phyloP scores from a whole-genome alignment of 2,329 filamentous ascomycete species.

The Pyrenochaeta sp. region DNA sequence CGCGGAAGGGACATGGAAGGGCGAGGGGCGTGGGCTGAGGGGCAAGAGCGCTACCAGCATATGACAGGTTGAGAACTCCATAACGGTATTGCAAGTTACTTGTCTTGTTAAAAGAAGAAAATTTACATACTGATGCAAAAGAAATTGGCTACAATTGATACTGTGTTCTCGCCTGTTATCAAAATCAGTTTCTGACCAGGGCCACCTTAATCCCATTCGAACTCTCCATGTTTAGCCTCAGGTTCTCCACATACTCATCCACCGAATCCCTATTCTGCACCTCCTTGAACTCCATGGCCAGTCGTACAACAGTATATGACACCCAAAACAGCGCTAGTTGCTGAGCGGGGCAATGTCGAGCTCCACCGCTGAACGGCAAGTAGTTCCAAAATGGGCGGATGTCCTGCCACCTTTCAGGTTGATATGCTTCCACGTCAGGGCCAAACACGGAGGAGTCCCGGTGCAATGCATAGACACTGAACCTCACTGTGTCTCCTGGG shows the following conservation, averaged over 20 bases:
- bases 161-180: background rate
- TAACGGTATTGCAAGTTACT: background rate
- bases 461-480: conserved; percentile 57
- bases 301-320: conserved; percentile 17
- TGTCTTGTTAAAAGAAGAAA: background rate
- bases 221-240: conserved; percentile 26
- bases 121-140: background rate
- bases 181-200: background rate
- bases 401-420: conserved; percentile 44
- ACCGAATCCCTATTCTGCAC: conserved; percentile 20
- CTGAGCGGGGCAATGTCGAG: conserved; percentile 18
- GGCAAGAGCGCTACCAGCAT: background rate
- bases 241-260: conserved; percentile 16
- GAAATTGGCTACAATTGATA: background rate
- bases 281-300: conserved; percentile 11
- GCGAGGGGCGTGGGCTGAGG: background rate
- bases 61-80: background rate
- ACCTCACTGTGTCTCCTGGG: conserved; percentile 26
- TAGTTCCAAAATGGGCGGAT: conserved; percentile 24
- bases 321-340: conserved; percentile 21
- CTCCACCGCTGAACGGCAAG: conserved; percentile 23
- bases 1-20: background rate
- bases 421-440: conserved; percentile 54
- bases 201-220: conserved; percentile 16
- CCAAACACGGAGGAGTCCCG: conserved; percentile 53